Percentiles rank a stretch among this genome's conserved stretches.
These are phyloP conservation scores for Citrus reticulata DNA, from an alignment of 345 rosid genomes.

Conservation along the genomic window DNA sequence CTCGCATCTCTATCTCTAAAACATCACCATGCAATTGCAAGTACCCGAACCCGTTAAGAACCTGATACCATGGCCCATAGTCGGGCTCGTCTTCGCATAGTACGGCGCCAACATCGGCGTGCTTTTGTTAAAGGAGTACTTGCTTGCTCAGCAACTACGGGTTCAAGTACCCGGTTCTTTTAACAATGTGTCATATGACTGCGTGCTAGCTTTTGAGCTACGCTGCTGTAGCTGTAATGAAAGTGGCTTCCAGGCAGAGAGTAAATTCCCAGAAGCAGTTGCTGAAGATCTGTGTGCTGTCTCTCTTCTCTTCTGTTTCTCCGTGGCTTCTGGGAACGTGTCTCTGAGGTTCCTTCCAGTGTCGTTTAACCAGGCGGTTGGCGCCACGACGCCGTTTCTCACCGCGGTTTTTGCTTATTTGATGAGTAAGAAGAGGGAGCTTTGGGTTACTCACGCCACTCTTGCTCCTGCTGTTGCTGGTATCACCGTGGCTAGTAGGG, in stretches of 20 bases:
- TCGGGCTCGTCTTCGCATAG: slow-evolving; percentile 59
- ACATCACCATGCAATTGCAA: neutral
- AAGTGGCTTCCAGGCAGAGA: slow-evolving; percentile 69
- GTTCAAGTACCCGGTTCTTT: slow-evolving; percentile 69
- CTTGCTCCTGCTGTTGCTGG: slow-evolving; percentile 28
- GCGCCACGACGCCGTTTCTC: slow-evolving; percentile 72
- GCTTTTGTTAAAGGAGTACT: slow-evolving; percentile 59
- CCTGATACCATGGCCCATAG: slow-evolving; percentile 27
- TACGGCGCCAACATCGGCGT: slow-evolving; percentile 67
- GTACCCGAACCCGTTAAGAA: slow-evolving; percentile 2
- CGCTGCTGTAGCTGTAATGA: slow-evolving; percentile 51
- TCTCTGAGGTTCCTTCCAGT: slow-evolving; percentile 64
- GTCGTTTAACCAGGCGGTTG: slow-evolving; percentile 67
- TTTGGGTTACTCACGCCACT: slow-evolving; percentile 58
- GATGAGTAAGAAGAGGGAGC: slow-evolving; percentile 52
- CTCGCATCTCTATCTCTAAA: neutral
- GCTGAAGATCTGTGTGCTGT: slow-evolving; percentile 48
- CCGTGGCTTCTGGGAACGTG: slow-evolving; percentile 62
- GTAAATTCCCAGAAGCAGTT: slow-evolving; percentile 52
- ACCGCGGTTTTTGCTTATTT: slow-evolving; percentile 64
- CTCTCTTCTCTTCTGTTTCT: slow-evolving; percentile 60
- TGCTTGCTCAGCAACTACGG: slow-evolving; percentile 60
- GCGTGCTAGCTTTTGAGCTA: slow-evolving; percentile 64
- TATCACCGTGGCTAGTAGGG: no score
- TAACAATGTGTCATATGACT: slow-evolving; percentile 82